phyloP scores from a whole-genome alignment of 1,139 yeast genomes.

The Spathaspora sp. region DNA sequence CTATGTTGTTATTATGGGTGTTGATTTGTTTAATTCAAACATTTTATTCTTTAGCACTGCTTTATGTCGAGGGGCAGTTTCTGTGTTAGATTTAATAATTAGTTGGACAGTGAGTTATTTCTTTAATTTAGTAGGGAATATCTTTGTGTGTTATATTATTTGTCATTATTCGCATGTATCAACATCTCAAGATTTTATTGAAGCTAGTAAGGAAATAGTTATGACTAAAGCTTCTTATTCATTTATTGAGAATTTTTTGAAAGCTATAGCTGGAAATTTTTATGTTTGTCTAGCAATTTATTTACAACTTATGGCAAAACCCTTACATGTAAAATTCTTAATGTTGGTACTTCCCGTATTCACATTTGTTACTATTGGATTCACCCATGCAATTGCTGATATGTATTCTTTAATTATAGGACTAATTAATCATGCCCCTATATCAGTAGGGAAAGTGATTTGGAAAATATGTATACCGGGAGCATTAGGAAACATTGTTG shows the following conservation, averaged over 20 bases:
- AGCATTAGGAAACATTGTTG: conserved; percentile 67
- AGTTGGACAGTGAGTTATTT: conserved; percentile 72
- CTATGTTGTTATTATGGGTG: conserved; percentile 71
- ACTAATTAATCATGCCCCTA: conserved; percentile 60
- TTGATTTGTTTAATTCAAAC: conserved; percentile 72
- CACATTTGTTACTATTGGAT: conserved; percentile 72
- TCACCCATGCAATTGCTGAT: conserved; percentile 80
- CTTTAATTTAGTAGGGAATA: conserved; percentile 60
- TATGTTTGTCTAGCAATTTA: conserved; percentile 74
- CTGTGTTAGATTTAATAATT: conserved; percentile 57
- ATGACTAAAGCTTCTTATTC: conserved; percentile 45
- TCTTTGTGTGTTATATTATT: conserved; percentile 65
- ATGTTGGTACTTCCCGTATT: conserved; percentile 66
- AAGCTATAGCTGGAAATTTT: conserved; percentile 74
- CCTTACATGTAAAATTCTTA: conserved; percentile 74
- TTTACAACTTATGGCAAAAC: conserved; percentile 74
- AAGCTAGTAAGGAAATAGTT: conserved; percentile 49
- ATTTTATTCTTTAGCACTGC: conserved; percentile 70
- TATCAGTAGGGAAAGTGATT: conserved; percentile 60
- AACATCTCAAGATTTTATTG: conserved; percentile 33
- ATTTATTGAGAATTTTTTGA: conserved; percentile 60
- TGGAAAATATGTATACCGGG: conserved; percentile 75
- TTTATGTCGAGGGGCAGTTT: conserved; percentile 64
- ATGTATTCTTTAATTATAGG: conserved; percentile 69
- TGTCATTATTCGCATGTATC: conserved; percentile 56